Percentiles rank a stretch among this genome's conserved stretches.
These are phyloP conservation scores for Penicillium waksmanii DNA, from an alignment of 495 filamentous ascomycete genomes.

Conservation along the genomic window DNA sequence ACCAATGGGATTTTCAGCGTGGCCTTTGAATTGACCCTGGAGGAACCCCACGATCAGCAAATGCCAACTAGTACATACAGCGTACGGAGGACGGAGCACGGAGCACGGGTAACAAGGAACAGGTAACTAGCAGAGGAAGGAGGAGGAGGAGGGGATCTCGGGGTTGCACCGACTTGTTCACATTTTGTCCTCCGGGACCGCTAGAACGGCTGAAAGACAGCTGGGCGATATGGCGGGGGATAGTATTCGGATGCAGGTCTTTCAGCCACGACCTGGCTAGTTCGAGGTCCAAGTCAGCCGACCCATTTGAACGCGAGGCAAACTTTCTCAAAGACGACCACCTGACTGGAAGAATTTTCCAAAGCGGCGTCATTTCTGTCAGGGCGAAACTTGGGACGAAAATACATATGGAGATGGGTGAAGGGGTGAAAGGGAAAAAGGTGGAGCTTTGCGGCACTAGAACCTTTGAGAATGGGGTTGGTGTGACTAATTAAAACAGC, in stretches of 20 bases:
- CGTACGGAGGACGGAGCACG: too few species aligned
- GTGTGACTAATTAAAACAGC: slow-evolving; percentile 22
- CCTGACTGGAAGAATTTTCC: background rate
- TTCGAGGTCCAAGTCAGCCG: slow-evolving; percentile 59
- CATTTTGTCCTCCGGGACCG: slow-evolving; percentile 93
- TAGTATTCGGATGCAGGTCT: slow-evolving; percentile 60
- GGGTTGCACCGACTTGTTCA: slow-evolving; percentile 79
- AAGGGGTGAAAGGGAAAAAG: background rate
- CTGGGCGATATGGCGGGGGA: slow-evolving; percentile 68
- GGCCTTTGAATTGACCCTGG: slow-evolving; percentile 90
- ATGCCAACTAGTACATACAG: background rate
- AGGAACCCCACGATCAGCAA: background rate
- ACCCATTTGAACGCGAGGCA: slow-evolving; percentile 24
- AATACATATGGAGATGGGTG: slow-evolving; percentile 1
- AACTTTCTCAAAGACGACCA: slow-evolving; percentile 16
- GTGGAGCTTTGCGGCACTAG: background rate
- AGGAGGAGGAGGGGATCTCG: slow-evolving; percentile 15
- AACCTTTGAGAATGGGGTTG: slow-evolving; percentile 5
- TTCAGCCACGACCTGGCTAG: slow-evolving; percentile 78
- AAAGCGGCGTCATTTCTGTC: background rate
- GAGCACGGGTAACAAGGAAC: background rate
- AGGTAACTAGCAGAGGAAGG: background rate
- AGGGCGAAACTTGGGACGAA: slow-evolving; percentile 1
- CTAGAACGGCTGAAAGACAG: slow-evolving; percentile 83
- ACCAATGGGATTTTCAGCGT: slow-evolving; percentile 67